phyloP scores from a whole-genome alignment of 2,329 filamentous ascomycete genomes.

The Dactylellina leptospora region DNA sequence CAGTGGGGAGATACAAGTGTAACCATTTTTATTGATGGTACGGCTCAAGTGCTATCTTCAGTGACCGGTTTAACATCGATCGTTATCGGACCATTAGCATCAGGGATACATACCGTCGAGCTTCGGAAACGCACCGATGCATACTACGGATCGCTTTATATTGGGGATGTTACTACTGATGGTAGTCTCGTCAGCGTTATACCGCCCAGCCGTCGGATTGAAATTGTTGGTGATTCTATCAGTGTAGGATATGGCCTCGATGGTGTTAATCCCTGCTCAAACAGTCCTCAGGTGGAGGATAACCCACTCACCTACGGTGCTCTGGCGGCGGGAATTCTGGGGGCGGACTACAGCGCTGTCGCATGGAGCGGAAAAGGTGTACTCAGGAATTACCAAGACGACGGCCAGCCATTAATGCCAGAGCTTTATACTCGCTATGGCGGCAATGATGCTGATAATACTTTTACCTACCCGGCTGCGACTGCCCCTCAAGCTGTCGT shows the following conservation, averaged over 20 bases:
- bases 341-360: slow-evolving; percentile 62
- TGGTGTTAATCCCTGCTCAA: slow-evolving; percentile 61
- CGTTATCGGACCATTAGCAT: slow-evolving; percentile 58
- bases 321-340: slow-evolving; percentile 61
- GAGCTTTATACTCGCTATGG: slow-evolving; percentile 62
- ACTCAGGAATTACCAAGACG: slow-evolving; percentile 60
- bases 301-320: slow-evolving; percentile 63
- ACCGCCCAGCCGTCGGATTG: slow-evolving; percentile 60
- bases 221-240: slow-evolving; percentile 64
- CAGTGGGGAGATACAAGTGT: slow-evolving; percentile 59
- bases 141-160: slow-evolving; percentile 59
- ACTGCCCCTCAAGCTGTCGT: slow-evolving; percentile 60
- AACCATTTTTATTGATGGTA: slow-evolving; percentile 59
- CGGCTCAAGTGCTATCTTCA: slow-evolving; percentile 57
- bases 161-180: slow-evolving; percentile 58
- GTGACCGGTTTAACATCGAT: slow-evolving; percentile 58
- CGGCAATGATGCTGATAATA: slow-evolving; percentile 60
- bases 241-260: slow-evolving; percentile 63
- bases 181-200: slow-evolving; percentile 56
- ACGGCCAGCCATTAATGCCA: slow-evolving; percentile 60
- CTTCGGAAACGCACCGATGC: slow-evolving; percentile 62
- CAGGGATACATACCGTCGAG: slow-evolving; percentile 60
- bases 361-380: slow-evolving; percentile 64
- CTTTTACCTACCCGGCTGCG: slow-evolving; percentile 60
- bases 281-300: slow-evolving; percentile 61